Base-by-base conservation (phyloP, 768 basidiomycete genomes). In the Lactifluus volemus region DNA sequence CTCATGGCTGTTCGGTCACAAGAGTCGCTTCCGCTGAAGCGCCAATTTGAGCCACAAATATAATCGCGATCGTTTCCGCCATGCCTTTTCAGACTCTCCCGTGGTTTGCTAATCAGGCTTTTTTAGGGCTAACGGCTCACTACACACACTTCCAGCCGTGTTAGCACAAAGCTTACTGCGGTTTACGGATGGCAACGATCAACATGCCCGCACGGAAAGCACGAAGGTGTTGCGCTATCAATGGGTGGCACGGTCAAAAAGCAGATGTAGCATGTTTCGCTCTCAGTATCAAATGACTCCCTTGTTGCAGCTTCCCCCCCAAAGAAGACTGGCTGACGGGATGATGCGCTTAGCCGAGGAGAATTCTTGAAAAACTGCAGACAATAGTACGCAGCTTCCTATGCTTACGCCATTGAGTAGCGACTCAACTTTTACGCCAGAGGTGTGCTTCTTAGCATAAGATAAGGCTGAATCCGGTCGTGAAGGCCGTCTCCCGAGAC, bases 1-100 rank as follows among this genome's bases (percentile, higher is more conserved):
- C 59, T 55, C 62, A 64, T 66, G 49, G 34, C 30, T 42, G 59
- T 39, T 55, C 29, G 60, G 62, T 65, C n/a, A 29, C 0, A 41
- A 17, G 29, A 19, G 44, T 42, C 44, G 42, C 42, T 19, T 44
- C n/a, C 44, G 34, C 14, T 25, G 30, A 6, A 29, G 15, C n/a
- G 34, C 42, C 49, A 53, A 42, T n/a, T 41, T 49, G 44, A 49
- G 32, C 49, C 36, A 48, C 44, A 19, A 17, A 15, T 5, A 17
- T 42, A 42, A 42, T 17, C 15, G 4, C 44, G 17, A 9, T 44
- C n/a, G 44, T 17, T 42, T 44, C 44, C 44, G 44, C 10, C 17
- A 42, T 42, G 15, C 42, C 42, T 6, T 42, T 42, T 42, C 17
- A 42, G 42, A n/a, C 42, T 17, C 17, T 19, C n/a, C 8, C n/a